Conservation (phyloP, 768 basidiomycete species). For the Xerocomus brunneocitrinus region DNA sequence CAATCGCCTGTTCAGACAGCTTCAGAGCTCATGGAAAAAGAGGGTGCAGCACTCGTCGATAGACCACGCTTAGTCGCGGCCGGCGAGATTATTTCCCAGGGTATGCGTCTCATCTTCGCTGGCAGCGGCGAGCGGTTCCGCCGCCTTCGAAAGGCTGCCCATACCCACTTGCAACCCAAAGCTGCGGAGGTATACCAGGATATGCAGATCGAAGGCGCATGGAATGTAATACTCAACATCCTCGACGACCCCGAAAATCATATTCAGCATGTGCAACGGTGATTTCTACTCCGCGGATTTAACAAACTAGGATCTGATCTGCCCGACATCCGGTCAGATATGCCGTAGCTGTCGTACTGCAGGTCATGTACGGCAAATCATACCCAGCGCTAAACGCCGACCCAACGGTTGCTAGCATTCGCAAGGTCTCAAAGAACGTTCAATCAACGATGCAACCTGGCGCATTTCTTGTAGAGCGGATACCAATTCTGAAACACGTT, state of each 20-base stretch:
- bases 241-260: slow-evolving; percentile 13
- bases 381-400: slow-evolving; percentile 15
- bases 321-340: slow-evolving; percentile 11
- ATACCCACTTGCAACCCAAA: slow-evolving; percentile 50
- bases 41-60: slow-evolving; percentile 47
- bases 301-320: neutral
- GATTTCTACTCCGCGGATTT: neutral
- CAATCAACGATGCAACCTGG: slow-evolving; percentile 37
- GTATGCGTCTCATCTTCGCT: slow-evolving; percentile 48
- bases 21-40: slow-evolving; percentile 57
- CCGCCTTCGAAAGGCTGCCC: slow-evolving; percentile 50
- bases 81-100: slow-evolving; percentile 49
- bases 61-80: slow-evolving; percentile 48
- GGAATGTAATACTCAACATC: slow-evolving; percentile 15
- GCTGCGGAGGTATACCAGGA: slow-evolving; percentile 42
- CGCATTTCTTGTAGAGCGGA: slow-evolving; percentile 48
- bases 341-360: slow-evolving; percentile 20
- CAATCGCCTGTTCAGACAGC: slow-evolving; percentile 36
- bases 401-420: slow-evolving; percentile 16
- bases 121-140: slow-evolving; percentile 48
- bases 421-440: slow-evolving; percentile 18
- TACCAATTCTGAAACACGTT: slow-evolving; percentile 40
- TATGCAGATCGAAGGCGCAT: slow-evolving; percentile 35
- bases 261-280: slow-evolving; percentile 12
- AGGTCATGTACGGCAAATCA: slow-evolving; percentile 26